Evolutionary conservation across 768 basidiomycete genomes (phyloP).

Genomic region (Suillus spraguei): DNA sequence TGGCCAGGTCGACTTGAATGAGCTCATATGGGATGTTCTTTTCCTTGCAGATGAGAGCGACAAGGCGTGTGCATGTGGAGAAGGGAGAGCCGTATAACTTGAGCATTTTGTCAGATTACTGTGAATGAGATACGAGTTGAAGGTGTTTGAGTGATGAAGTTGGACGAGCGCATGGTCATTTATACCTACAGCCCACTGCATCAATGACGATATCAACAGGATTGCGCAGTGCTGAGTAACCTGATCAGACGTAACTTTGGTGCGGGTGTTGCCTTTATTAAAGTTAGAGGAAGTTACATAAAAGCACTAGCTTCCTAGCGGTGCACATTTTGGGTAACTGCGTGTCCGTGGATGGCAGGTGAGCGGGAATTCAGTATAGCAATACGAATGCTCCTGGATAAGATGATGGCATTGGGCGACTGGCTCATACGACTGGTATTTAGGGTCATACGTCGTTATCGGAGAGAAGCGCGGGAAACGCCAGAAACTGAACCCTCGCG

Average conservation of each 20-base stretch:
- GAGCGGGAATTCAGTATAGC: not conserved
- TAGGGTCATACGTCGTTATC: too few relatives aligned
- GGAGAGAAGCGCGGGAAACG: not conserved
- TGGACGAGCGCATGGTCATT: not conserved
- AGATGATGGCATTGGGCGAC: too few relatives aligned
- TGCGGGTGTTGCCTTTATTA: too few relatives aligned
- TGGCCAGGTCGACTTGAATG: conserved; percentile 42
- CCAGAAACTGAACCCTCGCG: not conserved
- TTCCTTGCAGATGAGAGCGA: conserved; percentile 54
- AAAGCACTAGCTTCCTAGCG: not conserved
- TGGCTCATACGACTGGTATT: too few relatives aligned
- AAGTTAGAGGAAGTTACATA: too few relatives aligned
- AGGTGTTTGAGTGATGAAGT: too few relatives aligned
- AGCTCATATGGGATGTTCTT: conserved; percentile 59
- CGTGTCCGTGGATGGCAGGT: not conserved
- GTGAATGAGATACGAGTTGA: too few relatives aligned
- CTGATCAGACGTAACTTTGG: too few relatives aligned
- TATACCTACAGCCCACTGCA: not conserved
- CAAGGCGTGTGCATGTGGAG: conserved; percentile 55
- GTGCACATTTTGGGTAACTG: too few relatives aligned
- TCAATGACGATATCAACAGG: not conserved
- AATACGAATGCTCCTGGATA: too few relatives aligned
- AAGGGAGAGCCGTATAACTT: conserved; percentile 34
- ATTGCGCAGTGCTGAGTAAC: not conserved
- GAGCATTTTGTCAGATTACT: conserved; percentile 27